Base-by-base conservation (phyloP, 2,329 filamentous ascomycete species). In the Clarireedia hainanense region DNA sequence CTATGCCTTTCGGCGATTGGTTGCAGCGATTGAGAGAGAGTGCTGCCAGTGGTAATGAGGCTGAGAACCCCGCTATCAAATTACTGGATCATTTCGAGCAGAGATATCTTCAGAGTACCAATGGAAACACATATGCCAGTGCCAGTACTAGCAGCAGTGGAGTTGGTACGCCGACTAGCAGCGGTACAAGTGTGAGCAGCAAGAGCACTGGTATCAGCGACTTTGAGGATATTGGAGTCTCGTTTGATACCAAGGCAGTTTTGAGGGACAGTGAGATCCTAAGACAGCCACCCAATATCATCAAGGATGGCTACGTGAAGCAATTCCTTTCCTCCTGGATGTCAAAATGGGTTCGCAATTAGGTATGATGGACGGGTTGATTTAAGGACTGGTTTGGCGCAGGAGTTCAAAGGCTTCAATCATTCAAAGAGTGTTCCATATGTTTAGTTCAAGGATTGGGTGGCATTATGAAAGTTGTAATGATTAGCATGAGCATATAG, bases 1-100 rank as follows among this genome's bases (percentile, higher is more conserved):
- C 70, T 4, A 73, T 80, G 1, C 59, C 70, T 3, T 69, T 72
- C 43, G 64, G 67, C 4, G 70, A 76, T 45, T 79, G 76, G 76
- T 63, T 79, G 17, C 60, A 66, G 7, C 67, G 70, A 4, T 62
- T 82, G 15, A 68, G 75, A 7, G 68, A 67, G 2, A 75, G 73
- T 3, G 73, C 79, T 54, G 71, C 79, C 51, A 71, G 81, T 63
- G 74, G 54, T 6, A 50, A 56, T 24, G 54, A 52, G 36, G 49
- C 43, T n/a, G 49, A 56, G 34, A 56, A 70, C 71, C 74, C 54
- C 23, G 54, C 54, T 6, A 43, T 56, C 12, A 56, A 56, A 40
- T 30, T 56, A 7, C 27, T 56, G 15, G 48, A 52, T 52, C 49
- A 56, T 36, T 56, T 56, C 24, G 54, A 56, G n/a, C 54, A 56